phyloP scores from a whole-genome alignment of 306 rosid species.

The Begonia loranthoides region DNA sequence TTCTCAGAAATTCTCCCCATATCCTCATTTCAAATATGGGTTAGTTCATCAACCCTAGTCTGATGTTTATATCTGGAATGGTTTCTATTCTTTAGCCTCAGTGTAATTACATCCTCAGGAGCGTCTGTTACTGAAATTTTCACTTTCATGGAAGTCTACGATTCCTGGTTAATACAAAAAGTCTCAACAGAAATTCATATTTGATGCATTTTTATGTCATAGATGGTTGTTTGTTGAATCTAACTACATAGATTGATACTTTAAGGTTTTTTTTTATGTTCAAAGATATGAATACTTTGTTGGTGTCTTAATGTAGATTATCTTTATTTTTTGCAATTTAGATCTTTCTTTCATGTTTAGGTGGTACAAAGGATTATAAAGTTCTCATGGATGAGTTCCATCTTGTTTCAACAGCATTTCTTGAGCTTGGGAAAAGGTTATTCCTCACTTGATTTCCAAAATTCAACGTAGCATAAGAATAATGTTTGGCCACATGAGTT shows the following conservation, averaged over 20 bases:
- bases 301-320: too few relatives aligned
- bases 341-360: slow-evolving; percentile 28
- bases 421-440: slow-evolving; percentile 77
- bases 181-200: neutral
- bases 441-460: slow-evolving; percentile 9
- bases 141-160: neutral
- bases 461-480: neutral
- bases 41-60: too few relatives aligned
- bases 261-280: too few relatives aligned
- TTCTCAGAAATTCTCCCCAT: neutral
- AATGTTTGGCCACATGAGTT: too few relatives aligned
- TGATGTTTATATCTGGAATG: too few relatives aligned
- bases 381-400: slow-evolving; percentile 97
- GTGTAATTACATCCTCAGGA: too few relatives aligned
- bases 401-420: slow-evolving; percentile 82
- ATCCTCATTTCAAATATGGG: neutral
- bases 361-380: slow-evolving; percentile 92
- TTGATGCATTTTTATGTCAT: neutral
- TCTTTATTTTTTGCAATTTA: slow-evolving; percentile 2
- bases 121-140: neutral
- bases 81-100: neutral
- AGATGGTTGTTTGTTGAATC: neutral
- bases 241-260: neutral
- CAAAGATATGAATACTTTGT: too few relatives aligned
- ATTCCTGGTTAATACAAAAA: neutral